Base-by-base conservation (phyloP, 345 rosid species). In the Eucalyptus cloeziana region DNA sequence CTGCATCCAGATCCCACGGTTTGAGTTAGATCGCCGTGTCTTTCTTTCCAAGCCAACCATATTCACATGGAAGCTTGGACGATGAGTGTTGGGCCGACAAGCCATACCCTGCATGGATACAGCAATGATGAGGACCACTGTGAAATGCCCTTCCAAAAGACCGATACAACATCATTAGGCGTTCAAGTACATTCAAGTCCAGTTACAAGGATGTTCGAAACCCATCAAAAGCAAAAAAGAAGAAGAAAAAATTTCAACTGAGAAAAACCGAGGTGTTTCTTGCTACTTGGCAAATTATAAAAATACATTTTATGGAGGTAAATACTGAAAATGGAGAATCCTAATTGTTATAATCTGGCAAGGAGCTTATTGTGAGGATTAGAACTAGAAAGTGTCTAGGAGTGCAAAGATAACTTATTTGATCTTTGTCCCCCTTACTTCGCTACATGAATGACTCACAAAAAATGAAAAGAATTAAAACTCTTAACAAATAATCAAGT, bases 41-140 rank as follows among this genome's bases (percentile, higher is more conserved):
- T 96, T 94, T 93, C 94, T 96, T 89, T 94, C 99, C 92, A 94
- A 92, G n/a, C 97, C 99, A 88, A 98, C 99, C 99, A 98, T 95
- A 92, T 98, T 98, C 87, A 98, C 98, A 88, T 95, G 99, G 94
- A 97, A 97, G 92, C 99, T 97, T 24, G 99, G 99, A 64, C 98
- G 92, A 91, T 97, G 99, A 45, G 99, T 97, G 92, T 98, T 96
- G n/a, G 99, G 99, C 93, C 98, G 92, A 91, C 99, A 97, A 5
- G 95, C 97, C 99, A 98, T 98, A 89, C 99, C 98, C 98, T 97
- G 94, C 91, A 94, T 87, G 12, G 64, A 58, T 60, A 62, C 49
- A 54, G n/a, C 14, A 88, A 58, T 86, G 45, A 47, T 86, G 58
- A 69, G 25, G 80, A 69, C 80, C 10, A 69, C 6, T 17, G 44